Base-by-base conservation (phyloP, 2,329 filamentous ascomycete species). In the Monosporascus sp. region DNA sequence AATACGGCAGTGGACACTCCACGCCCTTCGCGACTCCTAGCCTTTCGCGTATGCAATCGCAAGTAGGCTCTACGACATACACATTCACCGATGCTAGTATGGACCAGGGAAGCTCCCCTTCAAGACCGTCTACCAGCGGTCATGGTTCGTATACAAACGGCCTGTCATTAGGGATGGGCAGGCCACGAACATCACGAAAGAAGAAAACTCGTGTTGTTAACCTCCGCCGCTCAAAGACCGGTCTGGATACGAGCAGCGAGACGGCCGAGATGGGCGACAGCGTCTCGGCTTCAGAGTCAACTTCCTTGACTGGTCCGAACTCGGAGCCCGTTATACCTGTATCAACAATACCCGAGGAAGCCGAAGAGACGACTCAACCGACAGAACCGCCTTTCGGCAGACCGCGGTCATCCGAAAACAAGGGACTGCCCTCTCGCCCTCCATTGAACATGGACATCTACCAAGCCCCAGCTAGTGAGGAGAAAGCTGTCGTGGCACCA, bases 121-220 rank as follows among this genome's bases (percentile, higher is more conserved):
- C 85, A 7, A 79, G 90, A 22, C 85, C 88, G 14, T 88, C 86
- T 1, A 68, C 90, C 24, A 73, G 80, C 2, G 88, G 79, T 66
- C 69, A 85, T 55, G 77, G 80, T 56, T 86, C 87, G 0, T 78
- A 81, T 38, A 77, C 80, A 1, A 80, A 80, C 5, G 84, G 85
- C 1, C 71, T 88, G n/a, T 80, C 81, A 16, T 75, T 90, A 8
- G 85, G 85, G 20, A 76, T 82, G 3, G 79, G 79, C 51, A 76
- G 82, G 48, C 73, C 80, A 44, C 82, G 88, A 56, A 77, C 79
- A 22, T 79, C 83, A 36, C 83, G 88, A 51, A 93, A 90, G 74
- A 89, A 90, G 77, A 95, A 93, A 80, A 90, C 84, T 54, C 80
- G 90, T 20, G 86, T 95, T 16, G 88, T 95, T 56, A 91, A 95